Percentiles rank a stretch among this genome's conserved stretches.
Conservation (phyloP, 192 early-diverging fungal species). For the Phycomyces blakesleeanus region DNA sequence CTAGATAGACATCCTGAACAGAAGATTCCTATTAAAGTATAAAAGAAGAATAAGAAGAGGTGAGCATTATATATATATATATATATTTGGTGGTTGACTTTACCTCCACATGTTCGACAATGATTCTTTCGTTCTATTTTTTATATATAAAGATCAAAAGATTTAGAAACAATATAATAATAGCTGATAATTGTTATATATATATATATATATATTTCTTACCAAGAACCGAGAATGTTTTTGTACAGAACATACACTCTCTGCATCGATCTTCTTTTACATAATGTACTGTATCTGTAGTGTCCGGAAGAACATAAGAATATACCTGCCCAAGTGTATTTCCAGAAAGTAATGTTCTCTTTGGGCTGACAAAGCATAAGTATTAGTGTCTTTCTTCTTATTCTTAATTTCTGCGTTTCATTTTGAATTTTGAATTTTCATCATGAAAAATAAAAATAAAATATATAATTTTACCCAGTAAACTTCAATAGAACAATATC, state of each 20-base stretch:
- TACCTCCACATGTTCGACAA: slow-evolving; percentile 55
- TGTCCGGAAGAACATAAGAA: slow-evolving; percentile 51
- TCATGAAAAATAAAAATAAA: background rate
- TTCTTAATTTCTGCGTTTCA: background rate
- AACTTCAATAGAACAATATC: slow-evolving; percentile 42
- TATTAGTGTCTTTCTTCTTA: background rate
- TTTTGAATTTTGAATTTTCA: background rate
- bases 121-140: slow-evolving; percentile 43
- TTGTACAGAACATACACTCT: slow-evolving; percentile 50
- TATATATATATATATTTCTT: background rate
- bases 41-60: background rate
- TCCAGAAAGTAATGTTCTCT: slow-evolving; percentile 45
- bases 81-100: too few species aligned
- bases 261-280: slow-evolving; percentile 43
- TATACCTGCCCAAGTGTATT: slow-evolving; percentile 46
- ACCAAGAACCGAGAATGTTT: slow-evolving; percentile 50
- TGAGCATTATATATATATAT: background rate
- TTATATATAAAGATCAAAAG: background rate
- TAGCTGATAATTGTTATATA: background rate
- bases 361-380: slow-evolving; percentile 21
- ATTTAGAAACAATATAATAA: background rate
- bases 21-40: slow-evolving; percentile 21
- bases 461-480: slow-evolving; percentile 35
- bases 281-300: slow-evolving; percentile 44
- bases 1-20: slow-evolving; percentile 16